Evolutionary conservation across 371 early-diverging fungal genomes (phyloP).

Genomic region (Smittium culicis): DNA sequence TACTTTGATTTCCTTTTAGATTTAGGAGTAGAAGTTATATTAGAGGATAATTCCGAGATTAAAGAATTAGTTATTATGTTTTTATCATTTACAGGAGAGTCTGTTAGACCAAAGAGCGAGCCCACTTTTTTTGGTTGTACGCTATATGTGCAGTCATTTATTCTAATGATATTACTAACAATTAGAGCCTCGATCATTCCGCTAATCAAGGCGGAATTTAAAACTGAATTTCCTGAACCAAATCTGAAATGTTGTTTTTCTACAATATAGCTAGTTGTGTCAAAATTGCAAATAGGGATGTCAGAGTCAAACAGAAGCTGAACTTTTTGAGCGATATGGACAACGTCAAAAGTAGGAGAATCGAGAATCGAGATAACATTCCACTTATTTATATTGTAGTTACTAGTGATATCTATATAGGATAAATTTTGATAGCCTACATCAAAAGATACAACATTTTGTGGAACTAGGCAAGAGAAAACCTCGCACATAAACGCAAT

Average conservation of each 20-base stretch:
- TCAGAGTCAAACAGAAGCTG: slow-evolving; percentile 16
- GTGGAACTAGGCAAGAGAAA: slow-evolving; percentile 13
- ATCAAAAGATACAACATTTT: slow-evolving; percentile 48
- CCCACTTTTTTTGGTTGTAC: not conserved
- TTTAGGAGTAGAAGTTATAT: not conserved
- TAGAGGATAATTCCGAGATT: too few species aligned
- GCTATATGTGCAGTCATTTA: slow-evolving; percentile 11
- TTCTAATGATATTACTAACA: slow-evolving; percentile 22
- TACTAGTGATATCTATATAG: slow-evolving; percentile 31
- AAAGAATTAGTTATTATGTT: too few species aligned
- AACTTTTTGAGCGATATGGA: slow-evolving; percentile 22
- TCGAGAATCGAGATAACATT: slow-evolving; percentile 18
- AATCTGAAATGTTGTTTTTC: slow-evolving; percentile 32
- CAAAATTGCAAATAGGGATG: slow-evolving; percentile 15
- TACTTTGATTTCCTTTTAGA: not conserved
- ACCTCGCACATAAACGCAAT: not conserved
- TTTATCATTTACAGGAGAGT: not conserved
- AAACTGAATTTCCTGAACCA: slow-evolving; percentile 25
- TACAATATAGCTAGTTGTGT: slow-evolving; percentile 20
- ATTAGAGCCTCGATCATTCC: slow-evolving; percentile 30
- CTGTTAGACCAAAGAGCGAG: not conserved
- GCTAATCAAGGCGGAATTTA: slow-evolving; percentile 30
- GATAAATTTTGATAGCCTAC: slow-evolving; percentile 57
- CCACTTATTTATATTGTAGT: slow-evolving; percentile 22
- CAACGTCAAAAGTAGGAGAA: slow-evolving; percentile 28